Base-by-base conservation (phyloP, 2,329 filamentous ascomycete species). In the Penicillium sp. region DNA sequence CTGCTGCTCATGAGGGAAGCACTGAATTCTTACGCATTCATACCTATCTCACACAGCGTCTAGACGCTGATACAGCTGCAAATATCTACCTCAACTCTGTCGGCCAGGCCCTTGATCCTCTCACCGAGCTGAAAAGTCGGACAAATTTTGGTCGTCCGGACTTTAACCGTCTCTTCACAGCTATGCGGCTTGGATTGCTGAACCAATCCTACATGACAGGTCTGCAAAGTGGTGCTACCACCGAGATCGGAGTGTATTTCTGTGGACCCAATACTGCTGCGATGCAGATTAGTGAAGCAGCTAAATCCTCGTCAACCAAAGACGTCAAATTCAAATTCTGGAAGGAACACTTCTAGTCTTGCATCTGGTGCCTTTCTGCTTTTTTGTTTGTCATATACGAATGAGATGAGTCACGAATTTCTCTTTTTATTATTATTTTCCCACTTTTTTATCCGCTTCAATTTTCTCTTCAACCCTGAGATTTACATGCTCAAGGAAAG, bases 11-110 rank as follows among this genome's bases (percentile, higher is more conserved):
- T 45, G 69, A 74, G 16, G 74, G 73, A 3, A 71, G 70, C 13
- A 71, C 74, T 0, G 91, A 97, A 68, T 99, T 99, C 82, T 79
- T 99, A 67, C 91, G 92, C 73, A 99, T 99, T 62, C 94, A 99
- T 78, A 97, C 92, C 1, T 99, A 97, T 70, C 87, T 99, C 35
- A 99, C 94, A 0, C 92, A 97, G 75, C 89, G 87, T 67, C 84
- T 97, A 56, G 93, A 97, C 73, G 84, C 87, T 64, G 92, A 99
- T 72, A 96, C 91, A 0, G 88, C 91, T 2, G 89, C 97, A 66
- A 99, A 99, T 74, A 97, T 99, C 70, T 91, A 97, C 45, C 84
- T 99, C 60, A 97, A 99, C 78, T 92, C 87, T 51, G 93, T 97
- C 16, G 94, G 94, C 50, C 86, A 89, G 36, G 87, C 88, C 38